Conservation (phyloP, 805 yeast species). For the Pichia phayaonensis region DNA sequence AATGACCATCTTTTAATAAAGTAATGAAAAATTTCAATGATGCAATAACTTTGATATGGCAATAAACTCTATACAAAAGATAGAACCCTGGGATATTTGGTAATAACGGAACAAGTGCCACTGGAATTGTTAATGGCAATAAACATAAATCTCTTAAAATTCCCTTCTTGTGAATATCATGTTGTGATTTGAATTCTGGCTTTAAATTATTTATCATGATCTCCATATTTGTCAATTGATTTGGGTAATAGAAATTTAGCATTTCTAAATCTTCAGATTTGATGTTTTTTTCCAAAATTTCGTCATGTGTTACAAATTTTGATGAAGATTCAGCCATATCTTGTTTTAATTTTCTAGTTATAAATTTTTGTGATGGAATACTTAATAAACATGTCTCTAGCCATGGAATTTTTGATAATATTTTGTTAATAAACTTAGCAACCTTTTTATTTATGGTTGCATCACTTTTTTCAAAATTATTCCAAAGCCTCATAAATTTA, state of each 20-base stretch:
- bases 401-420: slow-evolving; percentile 66
- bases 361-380: slow-evolving; percentile 60
- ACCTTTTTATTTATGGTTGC: slow-evolving; percentile 49
- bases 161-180: slow-evolving; percentile 47
- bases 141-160: slow-evolving; percentile 47
- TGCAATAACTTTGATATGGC: slow-evolving; percentile 69
- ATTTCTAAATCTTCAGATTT: slow-evolving; percentile 24
- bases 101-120: slow-evolving; percentile 73
- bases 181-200: slow-evolving; percentile 36
- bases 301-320: slow-evolving; percentile 3
- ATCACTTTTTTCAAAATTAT: slow-evolving; percentile 47
- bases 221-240: slow-evolving; percentile 24
- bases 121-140: slow-evolving; percentile 73
- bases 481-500: slow-evolving; percentile 57
- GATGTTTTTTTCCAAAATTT: slow-evolving; percentile 11
- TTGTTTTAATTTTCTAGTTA: slow-evolving; percentile 42
- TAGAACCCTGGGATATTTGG: slow-evolving; percentile 94
- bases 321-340: slow-evolving; percentile 15
- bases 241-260: slow-evolving; percentile 48
- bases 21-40: slow-evolving; percentile 66
- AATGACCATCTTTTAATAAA: slow-evolving; percentile 36
- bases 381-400: slow-evolving; percentile 69
- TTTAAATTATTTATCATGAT: slow-evolving; percentile 33
- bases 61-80: slow-evolving; percentile 70
- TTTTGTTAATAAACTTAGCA: slow-evolving; percentile 42